phyloP scores from a whole-genome alignment of 2,329 filamentous ascomycete genomes.

The Trichoderma koningiopsis region DNA sequence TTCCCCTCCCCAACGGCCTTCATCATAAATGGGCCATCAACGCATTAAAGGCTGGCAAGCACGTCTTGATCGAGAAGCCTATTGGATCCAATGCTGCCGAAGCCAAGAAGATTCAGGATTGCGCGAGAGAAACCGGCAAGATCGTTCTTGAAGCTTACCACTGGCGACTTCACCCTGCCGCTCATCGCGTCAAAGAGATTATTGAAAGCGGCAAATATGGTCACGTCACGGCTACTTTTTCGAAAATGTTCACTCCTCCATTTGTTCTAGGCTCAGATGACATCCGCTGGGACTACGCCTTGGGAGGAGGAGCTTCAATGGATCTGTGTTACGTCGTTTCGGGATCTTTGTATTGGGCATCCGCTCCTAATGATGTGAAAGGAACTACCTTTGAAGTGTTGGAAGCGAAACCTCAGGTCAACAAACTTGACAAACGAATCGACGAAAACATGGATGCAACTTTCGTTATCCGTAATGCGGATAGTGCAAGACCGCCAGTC shows the following conservation, averaged over 20 bases:
- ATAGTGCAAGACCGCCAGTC: not conserved
- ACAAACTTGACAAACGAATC: not conserved
- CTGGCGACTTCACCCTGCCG: not conserved
- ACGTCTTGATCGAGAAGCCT: constrained; percentile 33
- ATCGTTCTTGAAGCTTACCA: constrained; percentile 1
- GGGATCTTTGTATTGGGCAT: not conserved
- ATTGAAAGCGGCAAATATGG: constrained; percentile 4
- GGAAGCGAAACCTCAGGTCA: not conserved
- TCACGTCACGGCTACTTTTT: not conserved
- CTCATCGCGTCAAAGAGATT: not conserved
- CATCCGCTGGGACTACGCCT: not conserved
- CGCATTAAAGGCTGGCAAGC: constrained; percentile 50
- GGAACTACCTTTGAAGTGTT: not conserved
- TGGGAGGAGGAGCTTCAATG: constrained; percentile 12
- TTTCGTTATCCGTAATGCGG: not conserved
- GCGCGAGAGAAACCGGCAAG: not conserved
- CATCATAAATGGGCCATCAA: constrained; percentile 51
- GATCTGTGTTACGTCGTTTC: constrained; percentile 7
- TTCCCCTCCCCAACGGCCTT: constrained; percentile 48
- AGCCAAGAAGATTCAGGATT: constrained; percentile 34
- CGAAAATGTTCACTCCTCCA: not conserved
- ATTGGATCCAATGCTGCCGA: constrained; percentile 13
- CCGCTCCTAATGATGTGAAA: constrained; percentile 1
- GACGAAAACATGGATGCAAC: not conserved
- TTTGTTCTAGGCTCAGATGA: not conserved